These are phyloP conservation scores for Psilocybe subaeruginosa DNA, from an alignment of 768 basidiomycete genomes.

Conservation along the genomic window DNA sequence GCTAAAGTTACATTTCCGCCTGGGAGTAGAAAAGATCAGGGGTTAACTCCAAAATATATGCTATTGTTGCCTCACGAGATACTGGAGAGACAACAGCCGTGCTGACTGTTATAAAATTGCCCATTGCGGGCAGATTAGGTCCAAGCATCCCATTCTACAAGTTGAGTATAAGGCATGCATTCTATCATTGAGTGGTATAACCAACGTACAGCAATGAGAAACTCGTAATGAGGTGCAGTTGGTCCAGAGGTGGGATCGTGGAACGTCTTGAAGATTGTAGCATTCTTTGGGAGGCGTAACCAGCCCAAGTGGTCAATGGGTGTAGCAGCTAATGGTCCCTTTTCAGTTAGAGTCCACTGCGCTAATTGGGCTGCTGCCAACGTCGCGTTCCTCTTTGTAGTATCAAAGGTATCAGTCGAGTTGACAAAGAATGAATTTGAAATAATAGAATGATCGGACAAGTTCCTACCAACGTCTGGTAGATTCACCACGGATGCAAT, in stretches of 20 bases:
- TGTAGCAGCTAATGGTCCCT: constrained; percentile 28
- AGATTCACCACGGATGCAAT: constrained; percentile 31
- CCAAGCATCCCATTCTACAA: background rate
- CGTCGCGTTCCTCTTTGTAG: constrained; percentile 21
- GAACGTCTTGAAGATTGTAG: constrained; percentile 30
- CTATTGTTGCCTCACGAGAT: constrained; percentile 24
- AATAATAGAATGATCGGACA: constrained; percentile 34
- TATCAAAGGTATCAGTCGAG: constrained; percentile 18
- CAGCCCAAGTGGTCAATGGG: constrained; percentile 27
- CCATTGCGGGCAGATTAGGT: constrained; percentile 17
- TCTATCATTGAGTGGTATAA: constrained; percentile 10
- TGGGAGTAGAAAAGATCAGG: background rate
- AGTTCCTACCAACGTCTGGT: constrained; percentile 39
- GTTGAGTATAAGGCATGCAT: constrained; percentile 21
- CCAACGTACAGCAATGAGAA: constrained; percentile 33
- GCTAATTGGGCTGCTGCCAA: constrained; percentile 22
- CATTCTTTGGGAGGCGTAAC: constrained; percentile 30
- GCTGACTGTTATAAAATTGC: constrained; percentile 28
- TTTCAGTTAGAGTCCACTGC: constrained; percentile 30
- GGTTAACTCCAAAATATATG: background rate
- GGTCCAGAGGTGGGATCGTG: constrained; percentile 40
- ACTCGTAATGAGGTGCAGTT: constrained; percentile 36
- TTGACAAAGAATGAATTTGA: constrained; percentile 32
- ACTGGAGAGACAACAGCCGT: constrained; percentile 31
- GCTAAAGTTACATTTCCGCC: constrained; percentile 25